phyloP scores from a whole-genome alignment of 2,329 filamentous ascomycete species.

The Aureobasidium sp. region DNA sequence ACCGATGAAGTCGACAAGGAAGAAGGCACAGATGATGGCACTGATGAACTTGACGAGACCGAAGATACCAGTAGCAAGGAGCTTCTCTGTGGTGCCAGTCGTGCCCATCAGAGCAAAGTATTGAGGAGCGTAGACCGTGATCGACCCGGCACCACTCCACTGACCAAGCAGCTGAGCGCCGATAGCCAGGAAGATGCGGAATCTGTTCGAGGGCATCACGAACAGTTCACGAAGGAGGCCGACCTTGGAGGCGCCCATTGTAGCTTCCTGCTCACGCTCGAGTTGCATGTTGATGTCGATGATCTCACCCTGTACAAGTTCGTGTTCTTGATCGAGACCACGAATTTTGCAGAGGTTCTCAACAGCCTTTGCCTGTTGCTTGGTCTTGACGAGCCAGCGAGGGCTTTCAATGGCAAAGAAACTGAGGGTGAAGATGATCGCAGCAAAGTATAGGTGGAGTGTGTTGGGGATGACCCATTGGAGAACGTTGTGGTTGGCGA shows the following conservation, averaged over 20 bases:
- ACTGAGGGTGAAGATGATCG: conserved; percentile 62
- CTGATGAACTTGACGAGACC: conserved; percentile 66
- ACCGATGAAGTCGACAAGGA: conserved; percentile 73
- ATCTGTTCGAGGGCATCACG: conserved; percentile 60
- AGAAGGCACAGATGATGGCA: conserved; percentile 63
- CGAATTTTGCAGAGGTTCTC: conserved; percentile 26
- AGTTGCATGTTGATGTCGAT: conserved; percentile 57
- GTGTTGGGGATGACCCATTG: conserved; percentile 63
- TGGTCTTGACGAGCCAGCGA: conserved; percentile 29
- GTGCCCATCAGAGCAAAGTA: conserved; percentile 68
- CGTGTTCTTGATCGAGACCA: conserved; percentile 25
- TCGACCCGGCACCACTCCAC: conserved; percentile 58
- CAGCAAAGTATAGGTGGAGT: conserved; percentile 71
- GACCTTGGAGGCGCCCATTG: conserved; percentile 55
- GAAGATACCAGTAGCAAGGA: conserved; percentile 69
- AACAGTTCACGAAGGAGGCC: conserved; percentile 65
- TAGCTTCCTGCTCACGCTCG: conserved; percentile 65
- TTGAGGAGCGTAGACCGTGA: conserved; percentile 70
- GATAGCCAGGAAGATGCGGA: conserved; percentile 62
- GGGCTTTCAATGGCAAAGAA: conserved; percentile 34
- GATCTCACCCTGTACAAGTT: conserved; percentile 46
- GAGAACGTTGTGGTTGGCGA: conserved; percentile 34
- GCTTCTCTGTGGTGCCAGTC: conserved; percentile 58
- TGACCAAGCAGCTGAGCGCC: conserved; percentile 66
- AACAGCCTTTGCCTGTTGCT: conserved; percentile 26